Conservation (phyloP, 768 basidiomycete genomes). For the Pisolithus orientalis region DNA sequence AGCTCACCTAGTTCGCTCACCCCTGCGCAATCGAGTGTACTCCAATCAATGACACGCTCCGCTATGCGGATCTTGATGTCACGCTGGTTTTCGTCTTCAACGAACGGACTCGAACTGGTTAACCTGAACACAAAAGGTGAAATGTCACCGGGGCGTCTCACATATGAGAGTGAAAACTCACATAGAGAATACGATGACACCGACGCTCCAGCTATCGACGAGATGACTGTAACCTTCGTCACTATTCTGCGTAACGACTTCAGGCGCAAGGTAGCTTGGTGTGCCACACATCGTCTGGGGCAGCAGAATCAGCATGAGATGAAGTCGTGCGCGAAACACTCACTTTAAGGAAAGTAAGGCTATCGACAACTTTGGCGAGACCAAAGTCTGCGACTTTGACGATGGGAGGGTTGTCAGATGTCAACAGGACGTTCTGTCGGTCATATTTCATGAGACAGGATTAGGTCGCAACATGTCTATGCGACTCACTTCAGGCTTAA, state of each 20-base stretch:
- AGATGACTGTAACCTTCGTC: conserved; percentile 75
- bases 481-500: conserved; percentile 71
- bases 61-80: conserved; percentile 59
- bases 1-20: conserved; percentile 45
- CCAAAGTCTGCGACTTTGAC: conserved; percentile 97
- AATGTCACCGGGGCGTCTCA: background rate
- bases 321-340: background rate
- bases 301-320: conserved; percentile 1
- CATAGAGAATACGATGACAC: conserved; percentile 93
- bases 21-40: conserved; percentile 31
- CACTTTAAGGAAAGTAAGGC: conserved; percentile 69
- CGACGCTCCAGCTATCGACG: conserved; percentile 96
- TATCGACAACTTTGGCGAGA: conserved; percentile 86
- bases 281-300: conserved; percentile 91
- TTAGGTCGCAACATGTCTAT: background rate
- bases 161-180: conserved; percentile 29
- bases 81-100: conserved; percentile 58
- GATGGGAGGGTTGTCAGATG: conserved; percentile 54
- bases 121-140: conserved; percentile 43
- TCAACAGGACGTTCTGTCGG: conserved; percentile 75
- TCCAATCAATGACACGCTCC: conserved; percentile 59
- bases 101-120: conserved; percentile 72
- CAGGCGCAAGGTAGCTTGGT: conserved; percentile 88
- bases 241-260: conserved; percentile 66
- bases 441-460: conserved; percentile 1